These are phyloP conservation scores for Blepharisma stoltei DNA, from an alignment of 73 alveolate species.

Conservation along the genomic window DNA sequence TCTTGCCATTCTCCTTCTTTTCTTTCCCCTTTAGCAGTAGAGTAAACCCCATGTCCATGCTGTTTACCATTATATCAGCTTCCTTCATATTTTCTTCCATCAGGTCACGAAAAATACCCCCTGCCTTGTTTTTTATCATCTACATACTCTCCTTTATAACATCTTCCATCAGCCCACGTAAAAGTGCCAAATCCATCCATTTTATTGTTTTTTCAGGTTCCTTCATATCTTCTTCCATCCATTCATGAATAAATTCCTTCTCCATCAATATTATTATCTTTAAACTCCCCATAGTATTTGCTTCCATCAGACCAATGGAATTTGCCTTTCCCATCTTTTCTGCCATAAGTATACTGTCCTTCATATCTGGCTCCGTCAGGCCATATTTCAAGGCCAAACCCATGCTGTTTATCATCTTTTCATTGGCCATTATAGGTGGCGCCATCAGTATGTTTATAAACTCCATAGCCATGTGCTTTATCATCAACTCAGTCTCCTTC, in stretches of 20 bases:
- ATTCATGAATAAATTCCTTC: slow-evolving; percentile 1
- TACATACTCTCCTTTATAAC: slow-evolving; percentile 20
- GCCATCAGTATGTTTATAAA: slow-evolving; percentile 47
- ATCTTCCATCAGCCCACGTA: slow-evolving; percentile 27
- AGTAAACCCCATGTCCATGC: slow-evolving; percentile 7
- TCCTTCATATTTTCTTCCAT: slow-evolving; percentile 21
- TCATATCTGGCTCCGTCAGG: slow-evolving; percentile 30
- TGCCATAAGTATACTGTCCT: slow-evolving; percentile 36
- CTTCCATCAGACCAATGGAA: slow-evolving; percentile 51
- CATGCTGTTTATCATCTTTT: slow-evolving; percentile 63
- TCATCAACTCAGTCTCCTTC: slow-evolving; percentile 67
- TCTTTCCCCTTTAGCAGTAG: neutral
- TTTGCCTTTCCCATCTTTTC: slow-evolving; percentile 59
- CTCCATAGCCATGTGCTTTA: slow-evolving; percentile 57
- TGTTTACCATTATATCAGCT: slow-evolving; percentile 12
- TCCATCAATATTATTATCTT: neutral
- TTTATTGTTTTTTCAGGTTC: slow-evolving; percentile 7
- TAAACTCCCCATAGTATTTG: slow-evolving; percentile 58
- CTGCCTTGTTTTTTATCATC: slow-evolving; percentile 21
- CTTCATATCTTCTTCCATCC: slow-evolving; percentile 16
- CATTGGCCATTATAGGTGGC: slow-evolving; percentile 55
- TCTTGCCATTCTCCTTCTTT: slow-evolving; percentile 7
- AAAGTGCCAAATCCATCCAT: slow-evolving; percentile 12
- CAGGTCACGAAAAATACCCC: slow-evolving; percentile 10
- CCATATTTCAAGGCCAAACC: slow-evolving; percentile 60